Base-by-base conservation (phyloP, 495 filamentous ascomycete species). In the Penicillium maclennaniae region DNA sequence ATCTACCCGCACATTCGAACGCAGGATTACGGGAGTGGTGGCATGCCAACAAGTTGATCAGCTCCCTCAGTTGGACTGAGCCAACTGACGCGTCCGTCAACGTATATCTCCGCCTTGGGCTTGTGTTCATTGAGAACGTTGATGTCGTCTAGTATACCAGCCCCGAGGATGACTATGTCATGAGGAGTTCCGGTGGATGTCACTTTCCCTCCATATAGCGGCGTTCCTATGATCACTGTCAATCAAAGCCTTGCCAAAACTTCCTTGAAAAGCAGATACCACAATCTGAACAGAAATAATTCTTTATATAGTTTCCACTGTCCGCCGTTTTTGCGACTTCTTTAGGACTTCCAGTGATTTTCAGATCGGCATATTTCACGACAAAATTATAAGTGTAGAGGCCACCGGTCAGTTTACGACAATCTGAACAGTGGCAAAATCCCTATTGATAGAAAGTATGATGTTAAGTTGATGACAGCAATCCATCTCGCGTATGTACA, bases 251-350 rank as follows among this genome's bases (percentile, higher is more conserved):
- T 47, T 47, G 7, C n/a, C 43, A 45, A 9, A 51, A 8, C 1
- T 1, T 38, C 31, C 45, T 9, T 28, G 4, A 47, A 47, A n/a
- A 28, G 44, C 39, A 60, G 65, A 45, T 1, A 71, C 70, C 70
- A 62, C 70, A 74, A 20, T 74, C 69, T 0, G 67, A 43, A 49
- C 70, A 74, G 54, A 70, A 70, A 55, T 66, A 70, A 21, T 72
- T 74, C 47, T 39, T 59, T 1, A 72, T 49, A 15, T 45, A 1
- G 43, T 70, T 74, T 40, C 69, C 70, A 55, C 67, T 72, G 37
- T 72, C 70, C 8, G 70, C 39, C 8, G 45, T 63, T 45, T 72
- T 74, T 0, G 55, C 25, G 8, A 70, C 47, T 54, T 50, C 67
- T 44, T 69, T 70, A 0, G 70, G 67, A 15, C 10, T 67, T 12